phyloP scores from a whole-genome alignment of 257 asterid genomes.

The Nicotiana tomentosiformis region DNA sequence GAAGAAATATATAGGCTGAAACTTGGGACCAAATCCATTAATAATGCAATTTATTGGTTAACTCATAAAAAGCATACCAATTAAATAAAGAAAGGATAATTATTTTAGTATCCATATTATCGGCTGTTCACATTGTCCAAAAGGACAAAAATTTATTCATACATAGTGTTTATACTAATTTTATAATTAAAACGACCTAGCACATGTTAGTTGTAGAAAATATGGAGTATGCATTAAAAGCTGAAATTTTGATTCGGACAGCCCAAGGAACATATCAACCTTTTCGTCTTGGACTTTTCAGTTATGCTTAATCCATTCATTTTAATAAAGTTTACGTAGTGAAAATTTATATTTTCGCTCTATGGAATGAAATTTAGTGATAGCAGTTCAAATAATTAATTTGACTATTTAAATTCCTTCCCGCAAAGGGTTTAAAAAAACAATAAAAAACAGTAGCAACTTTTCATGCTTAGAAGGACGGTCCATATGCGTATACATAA shows the following conservation, averaged over 20 bases:
- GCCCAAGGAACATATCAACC: background rate
- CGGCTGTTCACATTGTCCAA: background rate
- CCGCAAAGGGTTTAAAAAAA: too few species aligned
- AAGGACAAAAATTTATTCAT: background rate
- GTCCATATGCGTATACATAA: too few species aligned
- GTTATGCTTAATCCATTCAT: too few species aligned
- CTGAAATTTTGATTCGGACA: too few species aligned
- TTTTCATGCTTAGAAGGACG: too few species aligned
- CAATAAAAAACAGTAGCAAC: too few species aligned
- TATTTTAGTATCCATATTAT: background rate
- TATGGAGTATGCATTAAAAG: background rate
- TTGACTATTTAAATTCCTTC: too few species aligned
- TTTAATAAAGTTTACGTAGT: too few species aligned
- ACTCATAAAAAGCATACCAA: background rate
- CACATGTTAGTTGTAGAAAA: background rate
- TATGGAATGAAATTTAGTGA: too few species aligned
- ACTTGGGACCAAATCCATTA: background rate
- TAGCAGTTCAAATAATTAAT: too few species aligned
- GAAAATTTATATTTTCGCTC: too few species aligned
- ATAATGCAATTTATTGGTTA: background rate
- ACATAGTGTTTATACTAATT: background rate
- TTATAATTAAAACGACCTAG: background rate
- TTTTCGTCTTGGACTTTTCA: background rate
- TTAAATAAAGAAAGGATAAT: background rate
- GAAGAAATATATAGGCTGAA: background rate